Base-by-base conservation (phyloP, 768 basidiomycete genomes). In the Lactarius sp. region DNA sequence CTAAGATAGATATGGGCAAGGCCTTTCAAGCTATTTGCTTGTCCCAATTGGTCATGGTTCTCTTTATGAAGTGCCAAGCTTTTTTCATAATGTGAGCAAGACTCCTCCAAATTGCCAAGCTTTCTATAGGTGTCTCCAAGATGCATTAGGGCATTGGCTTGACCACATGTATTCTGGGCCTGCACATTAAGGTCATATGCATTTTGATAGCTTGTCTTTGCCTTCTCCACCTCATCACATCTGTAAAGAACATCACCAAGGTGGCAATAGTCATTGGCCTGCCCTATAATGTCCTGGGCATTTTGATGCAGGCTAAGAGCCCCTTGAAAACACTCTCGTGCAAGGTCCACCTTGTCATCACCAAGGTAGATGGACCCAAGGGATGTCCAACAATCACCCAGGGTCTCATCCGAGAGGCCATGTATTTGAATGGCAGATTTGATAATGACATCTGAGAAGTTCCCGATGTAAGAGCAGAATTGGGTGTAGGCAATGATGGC, bases 101-200 rank as follows among this genome's bases (percentile, higher is more conserved):
- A 64, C 46, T 59, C 57, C 12, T 58, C 37, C 7, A 58, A 34
- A 6, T 55, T 4, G n/a, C 65, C 62, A 2, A 66, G 61, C 52
- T 51, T 66, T 20, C 62, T 53, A 9, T 51, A 64, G 5, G 52
- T 54, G 34, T 64, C 61, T 37, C 62, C 65, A 1, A 66, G 56
- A 52, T 64, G 65, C 8, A 41, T 64, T 33, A 66, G 51, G 14
- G 50, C 65, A 50, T 66, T 66, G 13, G 65, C 65, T 55, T 66
- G 56, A n/a, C 65, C 65, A 42, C 41, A 55, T 0, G 52, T 33
- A 41, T 27, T 54, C 9, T 52, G n/a, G 1, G 42, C 42, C 22
- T 46, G 36, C 16, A 53, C 27, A 14, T 64, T 46, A 33, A 66
- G 46, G 13, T 64, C 49, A 31, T 53, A 51, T 9, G 65, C 65